Percentiles rank a stretch among this genome's conserved stretches.
Conservation (phyloP, 1,284 basidiomycete genomes). For the Ceratobasidium papillatum region DNA sequence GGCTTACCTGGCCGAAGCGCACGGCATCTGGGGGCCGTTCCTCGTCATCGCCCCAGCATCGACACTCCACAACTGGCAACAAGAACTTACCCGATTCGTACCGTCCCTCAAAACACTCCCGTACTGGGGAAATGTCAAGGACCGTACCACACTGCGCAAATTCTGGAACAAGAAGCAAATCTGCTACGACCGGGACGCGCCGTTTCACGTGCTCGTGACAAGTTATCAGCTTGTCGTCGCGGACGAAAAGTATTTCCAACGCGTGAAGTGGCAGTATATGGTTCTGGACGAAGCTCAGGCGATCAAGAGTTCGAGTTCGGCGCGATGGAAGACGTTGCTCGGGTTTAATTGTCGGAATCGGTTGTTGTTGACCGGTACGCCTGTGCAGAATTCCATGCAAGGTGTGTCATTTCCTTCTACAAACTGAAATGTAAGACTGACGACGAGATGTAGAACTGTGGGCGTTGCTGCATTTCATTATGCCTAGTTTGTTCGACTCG, state of each 20-base stretch:
- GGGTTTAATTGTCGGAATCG: constrained; percentile 97
- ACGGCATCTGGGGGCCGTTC: constrained; percentile 99
- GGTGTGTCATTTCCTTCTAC: constrained; percentile 58
- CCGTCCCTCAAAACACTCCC: constrained; percentile 94
- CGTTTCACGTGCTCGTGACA: constrained; percentile 97
- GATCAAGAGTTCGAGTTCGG: constrained; percentile 98
- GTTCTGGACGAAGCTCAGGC: constrained; percentile 99
- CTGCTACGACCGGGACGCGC: constrained; percentile 93
- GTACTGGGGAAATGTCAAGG: constrained; percentile 99
- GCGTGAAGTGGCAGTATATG: constrained; percentile 99
- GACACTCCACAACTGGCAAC: constrained; percentile 99
- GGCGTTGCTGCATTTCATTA: constrained; percentile 99
- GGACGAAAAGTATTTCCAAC: constrained; percentile 98
- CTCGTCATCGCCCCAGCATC: constrained; percentile 99
- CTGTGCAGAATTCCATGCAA: constrained; percentile 99
- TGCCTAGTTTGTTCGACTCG: constrained; percentile 99
- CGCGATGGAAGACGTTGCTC: constrained; percentile 96
- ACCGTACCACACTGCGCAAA: constrained; percentile 92
- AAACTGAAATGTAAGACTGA: constrained; percentile 40
- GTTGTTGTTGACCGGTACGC: constrained; percentile 94
- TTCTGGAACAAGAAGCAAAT: constrained; percentile 99
- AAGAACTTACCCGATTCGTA: constrained; percentile 96
- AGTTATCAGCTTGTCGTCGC: constrained; percentile 84
- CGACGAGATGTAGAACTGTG: constrained; percentile 81
- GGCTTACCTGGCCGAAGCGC: constrained; percentile 95